Base-by-base conservation (phyloP, 257 asterid genomes). In the Capsicum baccatum region DNA sequence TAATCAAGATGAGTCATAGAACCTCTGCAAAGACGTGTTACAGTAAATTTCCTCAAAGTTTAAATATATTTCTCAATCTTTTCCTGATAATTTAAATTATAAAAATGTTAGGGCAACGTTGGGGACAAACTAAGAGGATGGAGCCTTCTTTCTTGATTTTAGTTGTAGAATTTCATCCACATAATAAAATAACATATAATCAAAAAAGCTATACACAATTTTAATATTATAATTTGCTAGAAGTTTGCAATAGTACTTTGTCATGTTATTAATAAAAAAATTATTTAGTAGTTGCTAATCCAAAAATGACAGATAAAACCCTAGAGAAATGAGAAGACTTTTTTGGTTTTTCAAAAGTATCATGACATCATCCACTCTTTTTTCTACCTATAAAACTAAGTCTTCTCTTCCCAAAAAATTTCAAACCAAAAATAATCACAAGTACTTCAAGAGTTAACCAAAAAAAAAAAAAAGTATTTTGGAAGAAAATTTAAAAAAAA, bases 321-420 rank as follows among this genome's bases (percentile, higher is more conserved):
- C 94, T 94, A 92, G 89, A 58, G 48, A 54, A 74, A 76, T 73
- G 85, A 89, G 83, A 86, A 83, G 91, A 88, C 92, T 89, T 89
- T 81, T 92, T 88, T 88, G 80, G 89, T 80, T 90, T 86, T 70
- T 86, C 81, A 79, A 16, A 87, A 92, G 91, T 84, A 89, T 26
- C 33, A 26, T 93, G 90, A 91, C 96, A 92, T 91, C 94, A 91
- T 85, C 91, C 80, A 52, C 83, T 84, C 85, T 76, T 63, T 13
- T 69, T 84, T 86, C 91, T 81, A 89, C 91, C 97, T 96, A 96
- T 96, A 96, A 86, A 94, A 50, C 89, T 84, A 52, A 87, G 95
- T 94, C 98, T 90, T 88, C 93, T 79, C 92, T 85, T 83, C 92
- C 76, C 83, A 83, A 84, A 92, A 87, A 74, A 85, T 87, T 69